Base-by-base conservation (phyloP, 768 basidiomycete species). In the Amanita muscaria region DNA sequence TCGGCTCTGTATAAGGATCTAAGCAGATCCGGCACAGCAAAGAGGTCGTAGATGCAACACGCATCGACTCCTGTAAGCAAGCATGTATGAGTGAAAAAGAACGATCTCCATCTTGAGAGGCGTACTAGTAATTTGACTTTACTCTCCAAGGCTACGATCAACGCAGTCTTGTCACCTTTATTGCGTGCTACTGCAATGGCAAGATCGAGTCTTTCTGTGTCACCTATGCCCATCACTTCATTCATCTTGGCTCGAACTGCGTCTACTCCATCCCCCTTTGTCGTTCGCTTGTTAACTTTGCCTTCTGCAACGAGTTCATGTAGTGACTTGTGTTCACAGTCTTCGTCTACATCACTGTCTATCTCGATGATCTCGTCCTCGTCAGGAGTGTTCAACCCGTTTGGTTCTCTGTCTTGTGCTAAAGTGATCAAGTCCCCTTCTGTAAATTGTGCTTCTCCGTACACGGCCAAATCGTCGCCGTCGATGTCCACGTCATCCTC, bases 401-500 rank as follows among this genome's bases (percentile, higher is more conserved):
- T 43, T n/a, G 52, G 54, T 5, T 52, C 47, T n/a, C 42, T 48
- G 27, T 58, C 53, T n/a, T 30, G 31, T 11, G 32, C 12, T 2
- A 61, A 57, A 38, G 64, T 65, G 10, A 84, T 61, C 25, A 88
- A 65, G 53, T 89, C 87, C 2, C 69, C 69, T 58, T 88, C 86
- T 8, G 78, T 80, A 58, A 90, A 90, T 55, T 90, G 88, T 1
- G 73, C 69, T 14, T 74, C 73, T 1, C 87, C 87, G 54, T 77
- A 90, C 1, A 71, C 53, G 3, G 57, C 72, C 44, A 78, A 70
- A 55, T 87, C 86, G 44, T 84, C 83, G 2, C 87, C 86, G 46
- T 88, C 87, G 8, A 88, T 66, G 46, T 90, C 88, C 8, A 89
- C 68, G 36, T 88, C 87, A 14, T 83, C 86, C 23, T 90, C 88